phyloP scores from a whole-genome alignment of 768 basidiomycete species.

The Naematelia encephala region DNA sequence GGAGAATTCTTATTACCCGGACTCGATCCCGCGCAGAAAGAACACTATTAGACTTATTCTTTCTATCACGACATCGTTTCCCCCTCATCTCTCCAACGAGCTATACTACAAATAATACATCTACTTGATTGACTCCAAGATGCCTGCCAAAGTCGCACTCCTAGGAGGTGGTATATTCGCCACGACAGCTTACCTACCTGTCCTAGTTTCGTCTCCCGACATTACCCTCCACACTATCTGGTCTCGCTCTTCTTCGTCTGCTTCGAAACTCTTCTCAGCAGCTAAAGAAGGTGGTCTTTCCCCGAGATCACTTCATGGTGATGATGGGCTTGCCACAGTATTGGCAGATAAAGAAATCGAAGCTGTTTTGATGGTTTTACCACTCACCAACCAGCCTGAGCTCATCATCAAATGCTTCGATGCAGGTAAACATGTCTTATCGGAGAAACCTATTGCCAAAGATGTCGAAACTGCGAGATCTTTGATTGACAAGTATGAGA shows the following conservation, averaged over 20 bases:
- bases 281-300: constrained; percentile 55
- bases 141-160: constrained; percentile 62
- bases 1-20: no score
- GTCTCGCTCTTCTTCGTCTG: constrained; percentile 66
- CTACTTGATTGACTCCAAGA: constrained; percentile 1
- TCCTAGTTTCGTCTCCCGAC: constrained; percentile 58
- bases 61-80: no score
- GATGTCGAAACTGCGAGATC: constrained; percentile 63
- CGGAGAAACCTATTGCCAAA: constrained; percentile 80
- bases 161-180: constrained; percentile 68
- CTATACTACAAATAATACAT: no score
- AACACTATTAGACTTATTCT: no score
- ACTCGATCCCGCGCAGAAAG: no score
- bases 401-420: constrained; percentile 58
- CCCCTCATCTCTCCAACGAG: no score
- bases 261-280: constrained; percentile 52
- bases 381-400: constrained; percentile 69
- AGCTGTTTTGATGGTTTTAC: constrained; percentile 71
- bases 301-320: constrained; percentile 32
- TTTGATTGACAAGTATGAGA: constrained; percentile 67
- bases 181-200: constrained; percentile 68
- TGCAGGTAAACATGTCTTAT: constrained; percentile 82
- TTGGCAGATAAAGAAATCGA: constrained; percentile 66
- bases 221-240: constrained; percentile 67
- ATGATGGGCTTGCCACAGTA: constrained; percentile 52